Evolutionary conservation across 257 asterid species (phyloP), one percentile per base, ranked within the genome.

Genomic region (Oldenlandia corymbosa): DNA sequence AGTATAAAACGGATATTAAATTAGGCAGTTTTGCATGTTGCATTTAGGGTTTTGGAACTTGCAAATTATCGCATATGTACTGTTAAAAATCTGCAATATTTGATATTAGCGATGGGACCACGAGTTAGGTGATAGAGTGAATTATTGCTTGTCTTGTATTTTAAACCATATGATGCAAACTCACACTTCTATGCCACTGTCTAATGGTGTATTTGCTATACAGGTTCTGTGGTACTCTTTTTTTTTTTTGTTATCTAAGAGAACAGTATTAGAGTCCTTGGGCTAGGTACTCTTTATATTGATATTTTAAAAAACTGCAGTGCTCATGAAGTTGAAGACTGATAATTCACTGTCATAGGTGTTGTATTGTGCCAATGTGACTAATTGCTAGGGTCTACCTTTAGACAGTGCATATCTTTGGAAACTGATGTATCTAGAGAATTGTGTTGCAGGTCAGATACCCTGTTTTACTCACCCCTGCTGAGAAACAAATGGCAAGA

Each of bases 381-480:
- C 16, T 27, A 42, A 18, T 49, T 14, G 37, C 46, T 23, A 16
- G 34, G n/a, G 21, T 24, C 50, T 20, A 4, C 60, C 27, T 30
- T 2, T 39, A 16, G 48, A 28, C 12, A 16, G 14, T 18, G 20
- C 10, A 20, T 26, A 12, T 39, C 26, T 56, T 32, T 10, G 4
- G 26, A 30, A 57, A 31, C 58, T 67, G 59, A 36, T 58, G n/a
- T 36, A 11, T 12, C 42, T 27, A 42, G 42, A 45, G 23, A 11
- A 45, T 28, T 60, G 24, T 32, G 26, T 62, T 43, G 60, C 96
- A 90, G 99, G 97, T 92, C 43, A 79, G 99, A 48, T 92, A 92
- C 81, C 99, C 99, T 60, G 99, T 92, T 78, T 79, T 92, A 66
- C 99, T 92, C 67, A 92, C 99, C 65, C 99, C 97, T 68, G 24